Conservation (phyloP, 345 rosid genomes). For the Luvunga scandens region DNA sequence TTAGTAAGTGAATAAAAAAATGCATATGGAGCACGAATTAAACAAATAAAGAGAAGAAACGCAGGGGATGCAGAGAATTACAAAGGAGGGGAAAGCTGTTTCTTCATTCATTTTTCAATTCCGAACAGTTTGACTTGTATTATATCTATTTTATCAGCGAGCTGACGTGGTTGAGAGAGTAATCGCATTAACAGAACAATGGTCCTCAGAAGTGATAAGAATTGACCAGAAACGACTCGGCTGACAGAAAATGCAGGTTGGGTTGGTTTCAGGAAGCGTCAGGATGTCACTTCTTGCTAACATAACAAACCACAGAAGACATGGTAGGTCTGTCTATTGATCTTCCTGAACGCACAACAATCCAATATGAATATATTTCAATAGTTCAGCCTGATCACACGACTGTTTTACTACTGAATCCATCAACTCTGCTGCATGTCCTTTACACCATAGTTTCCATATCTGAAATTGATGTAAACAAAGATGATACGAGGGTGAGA, state of each 20-base stretch:
- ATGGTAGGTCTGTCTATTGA: conserved; percentile 8
- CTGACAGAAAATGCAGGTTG: conserved; percentile 19
- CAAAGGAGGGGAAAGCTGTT: too few relatives aligned
- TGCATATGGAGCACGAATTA: too few relatives aligned
- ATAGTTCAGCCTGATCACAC: not conserved
- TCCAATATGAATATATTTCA: conserved; percentile 11
- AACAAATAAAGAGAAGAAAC: too few relatives aligned
- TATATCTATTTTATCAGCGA: too few relatives aligned
- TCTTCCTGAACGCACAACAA: conserved; percentile 22
- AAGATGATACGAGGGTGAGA: too few relatives aligned
- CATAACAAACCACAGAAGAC: not conserved
- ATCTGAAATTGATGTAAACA: not conserved
- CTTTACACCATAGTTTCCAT: conserved; percentile 12
- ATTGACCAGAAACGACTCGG: not conserved
- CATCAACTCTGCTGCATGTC: not conserved
- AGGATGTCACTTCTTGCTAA: conserved; percentile 2
- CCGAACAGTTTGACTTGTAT: too few relatives aligned
- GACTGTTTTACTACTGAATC: conserved; percentile 2
- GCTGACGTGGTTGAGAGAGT: too few relatives aligned
- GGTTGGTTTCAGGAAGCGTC: conserved; percentile 14
- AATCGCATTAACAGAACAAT: too few relatives aligned
- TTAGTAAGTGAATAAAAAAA: too few relatives aligned
- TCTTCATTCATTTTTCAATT: too few relatives aligned
- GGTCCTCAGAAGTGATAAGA: not conserved
- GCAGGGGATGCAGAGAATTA: too few relatives aligned